Evolutionary conservation across 1,284 basidiomycete species (phyloP), one percentile per base, ranked within the genome.

Genomic region (Phylloboletellus chloephorus): DNA sequence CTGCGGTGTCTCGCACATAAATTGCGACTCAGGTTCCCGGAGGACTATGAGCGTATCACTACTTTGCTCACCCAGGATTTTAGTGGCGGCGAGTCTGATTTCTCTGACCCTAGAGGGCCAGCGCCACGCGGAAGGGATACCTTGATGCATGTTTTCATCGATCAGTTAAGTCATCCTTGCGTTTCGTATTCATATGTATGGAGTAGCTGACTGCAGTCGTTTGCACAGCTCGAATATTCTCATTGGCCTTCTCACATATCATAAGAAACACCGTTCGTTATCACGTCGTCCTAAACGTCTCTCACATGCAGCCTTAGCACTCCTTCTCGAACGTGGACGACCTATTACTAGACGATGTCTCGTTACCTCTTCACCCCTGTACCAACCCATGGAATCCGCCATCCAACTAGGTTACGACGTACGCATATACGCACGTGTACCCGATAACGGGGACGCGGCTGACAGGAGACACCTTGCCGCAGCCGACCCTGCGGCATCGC

Each of bases 121-220:
- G 59, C 60, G n/a, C 67, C 71, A 11, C 54, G 53, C 26, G 53
- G 67, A 19, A 69, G 68, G 29, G 80, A 85, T 52, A 73, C 76
- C 9, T 60, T 82, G 48, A 76, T 87, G 31, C 88, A 93, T 64
- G 76, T 92, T 51, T 92, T 91, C 62, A 74, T 93, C 48, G 89
- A 93, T 61, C 86, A 92, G 86, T 90, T 58, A 53, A 54, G 76
- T 65, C 19, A 31, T 29, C 13, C 11, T 34, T 39, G 22, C 23
- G 12, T 39, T 33, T 37, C 16, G 42, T 49, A 37, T 20, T 29
- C 8, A n/a, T 21, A 43, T 20, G 24, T 7, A 28, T 38, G n/a
- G 17, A 40, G 39, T 34, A 37, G 41, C 43, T 40, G 26, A 47
- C 36, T 10, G 5, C 8, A 6, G 12, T 31, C 7, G 2, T 24